Conservation (phyloP, 352 stramenopile genomes). For the Pythium aquatile region DNA sequence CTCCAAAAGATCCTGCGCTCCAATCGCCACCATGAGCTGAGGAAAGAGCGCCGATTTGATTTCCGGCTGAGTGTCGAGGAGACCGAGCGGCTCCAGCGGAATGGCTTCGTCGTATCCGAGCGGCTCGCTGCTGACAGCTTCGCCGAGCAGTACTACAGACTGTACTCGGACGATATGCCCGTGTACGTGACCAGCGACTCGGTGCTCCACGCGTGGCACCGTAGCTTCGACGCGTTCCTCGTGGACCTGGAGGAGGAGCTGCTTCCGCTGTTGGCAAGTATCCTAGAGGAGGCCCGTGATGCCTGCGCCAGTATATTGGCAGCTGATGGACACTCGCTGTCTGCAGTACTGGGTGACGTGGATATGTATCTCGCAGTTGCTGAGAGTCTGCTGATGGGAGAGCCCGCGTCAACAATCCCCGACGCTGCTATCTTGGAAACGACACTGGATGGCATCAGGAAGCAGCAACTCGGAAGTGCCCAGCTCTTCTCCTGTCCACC, state of each 20-base stretch:
- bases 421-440: background rate
- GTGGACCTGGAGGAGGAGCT: conserved; percentile 24
- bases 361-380: conserved; percentile 6
- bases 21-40: conserved; percentile 16
- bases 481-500: conserved; percentile 12
- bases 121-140: conserved; percentile 26
- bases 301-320: background rate
- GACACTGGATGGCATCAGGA: background rate
- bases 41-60: conserved; percentile 24
- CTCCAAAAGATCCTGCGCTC: conserved; percentile 18
- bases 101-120: conserved; percentile 25
- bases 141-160: conserved; percentile 29
- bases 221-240: conserved; percentile 32
- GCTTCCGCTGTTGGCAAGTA: conserved; percentile 10
- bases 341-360: conserved; percentile 1
- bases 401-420: background rate
- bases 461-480: background rate
- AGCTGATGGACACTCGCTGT: background rate
- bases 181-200: conserved; percentile 34
- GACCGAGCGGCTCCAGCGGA: conserved; percentile 11
- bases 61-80: conserved; percentile 25
- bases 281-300: background rate
- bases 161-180: conserved; percentile 34
- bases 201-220: conserved; percentile 35
- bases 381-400: background rate